Base-by-base conservation (phyloP, 2,329 filamentous ascomycete genomes). In the Arachnopeziza araneosa region DNA sequence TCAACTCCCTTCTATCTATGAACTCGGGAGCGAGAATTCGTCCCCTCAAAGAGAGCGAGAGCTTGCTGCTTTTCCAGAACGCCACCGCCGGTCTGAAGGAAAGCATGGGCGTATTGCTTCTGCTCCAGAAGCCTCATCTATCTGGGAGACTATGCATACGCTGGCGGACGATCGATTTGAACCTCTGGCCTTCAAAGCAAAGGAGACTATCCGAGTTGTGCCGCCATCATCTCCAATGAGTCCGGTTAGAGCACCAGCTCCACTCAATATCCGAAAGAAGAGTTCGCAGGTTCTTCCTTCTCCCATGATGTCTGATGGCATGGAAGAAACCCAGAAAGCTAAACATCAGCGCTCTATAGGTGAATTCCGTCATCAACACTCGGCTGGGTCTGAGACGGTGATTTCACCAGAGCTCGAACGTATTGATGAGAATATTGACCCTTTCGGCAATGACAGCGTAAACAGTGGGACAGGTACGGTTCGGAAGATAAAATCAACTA, bases 211-310 rank as follows among this genome's bases (percentile, higher is more conserved):
- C 52, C 64, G 69, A 30, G 62, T 71, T 7, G 69, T 73, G 12
- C 48, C 63, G 19, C 62, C 67, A 32, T 67, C 67, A 17, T 69
- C 69, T 5, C 53, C 60, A 49, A 60, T 44, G 36, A 68, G 66
- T 58, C 68, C 69, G 22, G 70, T 71, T 12, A 70, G 63, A 60
- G 53, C 66, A 9, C 71, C 71, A 54, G 69, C 68, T 23, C 70
- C 70, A n/a, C 64, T 72, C 19, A 68, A 60, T 3, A 71, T 72
- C 24, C 63, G 67, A 48, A 72, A 73, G 57, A 72, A 70, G 64
- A 65, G 59, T 51, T 66, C 69, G 2, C 62, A 66, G 21, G 61
- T 57, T 19, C 55, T 30, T 30, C 26, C 26, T 30, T 30, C 26
- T 30, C 26, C 56, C 23, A 49, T 66, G 36, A 66, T 63, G 61